Evolutionary conservation across 352 stramenopile genomes (phyloP).

Genomic region (Phytopythium cucurbitacearum): DNA sequence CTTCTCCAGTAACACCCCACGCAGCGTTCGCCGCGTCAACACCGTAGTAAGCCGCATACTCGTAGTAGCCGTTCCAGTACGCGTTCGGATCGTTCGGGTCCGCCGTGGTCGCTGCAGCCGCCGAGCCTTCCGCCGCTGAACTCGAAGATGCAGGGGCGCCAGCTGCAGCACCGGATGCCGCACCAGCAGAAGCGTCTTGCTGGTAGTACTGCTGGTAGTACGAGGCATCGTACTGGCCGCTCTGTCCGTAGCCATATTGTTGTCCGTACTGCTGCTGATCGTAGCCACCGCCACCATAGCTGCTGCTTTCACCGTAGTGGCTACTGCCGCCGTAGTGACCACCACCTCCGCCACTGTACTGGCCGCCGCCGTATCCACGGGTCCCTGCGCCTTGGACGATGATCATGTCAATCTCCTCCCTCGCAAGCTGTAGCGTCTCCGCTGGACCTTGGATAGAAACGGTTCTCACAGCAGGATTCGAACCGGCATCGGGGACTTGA

Average conservation of each 20-base stretch:
- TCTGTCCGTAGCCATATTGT: constrained; percentile 44
- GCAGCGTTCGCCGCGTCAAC: constrained; percentile 81
- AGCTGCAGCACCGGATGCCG: constrained; percentile 9
- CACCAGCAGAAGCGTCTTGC: constrained; percentile 20
- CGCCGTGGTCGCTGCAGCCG: constrained; percentile 24
- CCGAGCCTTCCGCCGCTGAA: constrained; percentile 9
- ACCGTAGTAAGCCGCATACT: constrained; percentile 87
- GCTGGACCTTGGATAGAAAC: constrained; percentile 73
- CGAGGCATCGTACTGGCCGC: constrained; percentile 60
- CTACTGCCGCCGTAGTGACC: constrained; percentile 17
- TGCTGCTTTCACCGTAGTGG: constrained; percentile 26
- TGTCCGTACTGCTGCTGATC: constrained; percentile 50
- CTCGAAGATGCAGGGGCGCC: constrained; percentile 6
- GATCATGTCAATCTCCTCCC: constrained; percentile 79
- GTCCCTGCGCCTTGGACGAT: constrained; percentile 64
- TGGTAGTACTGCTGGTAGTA: constrained; percentile 83
- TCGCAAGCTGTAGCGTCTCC: constrained; percentile 55
- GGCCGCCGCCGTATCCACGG: constrained; percentile 27
- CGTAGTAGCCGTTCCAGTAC: constrained; percentile 89
- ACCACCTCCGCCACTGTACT: constrained; percentile 5
- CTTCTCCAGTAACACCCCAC: constrained; percentile 78
- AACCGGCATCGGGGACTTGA: constrained; percentile 74
- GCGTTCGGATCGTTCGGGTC: constrained; percentile 86
- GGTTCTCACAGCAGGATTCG: constrained; percentile 85
- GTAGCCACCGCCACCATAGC: constrained; percentile 17